These are phyloP conservation scores for Chaetomium fimeti DNA, from an alignment of 495 filamentous ascomycete species.

Conservation along the genomic window DNA sequence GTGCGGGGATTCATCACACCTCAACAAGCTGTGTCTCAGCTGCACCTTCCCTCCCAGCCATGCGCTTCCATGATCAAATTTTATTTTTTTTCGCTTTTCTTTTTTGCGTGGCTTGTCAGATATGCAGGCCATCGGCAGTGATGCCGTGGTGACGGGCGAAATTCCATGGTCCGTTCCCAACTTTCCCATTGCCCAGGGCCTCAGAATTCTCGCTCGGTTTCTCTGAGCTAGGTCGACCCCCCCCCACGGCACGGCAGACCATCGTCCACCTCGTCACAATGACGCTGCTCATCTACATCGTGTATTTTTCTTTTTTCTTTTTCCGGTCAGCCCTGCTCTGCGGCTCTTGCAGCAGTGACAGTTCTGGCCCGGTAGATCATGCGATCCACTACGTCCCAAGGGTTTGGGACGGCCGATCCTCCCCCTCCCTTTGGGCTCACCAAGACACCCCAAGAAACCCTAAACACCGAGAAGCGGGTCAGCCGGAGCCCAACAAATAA, in stretches of 20 bases:
- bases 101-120: neutral
- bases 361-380: neutral
- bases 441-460: no score
- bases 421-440: neutral
- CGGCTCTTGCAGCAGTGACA: neutral
- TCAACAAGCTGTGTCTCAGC: neutral
- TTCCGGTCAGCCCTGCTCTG: neutral
- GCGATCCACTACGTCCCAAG: neutral
- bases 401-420: constrained; percentile 2
- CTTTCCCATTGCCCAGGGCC: no score
- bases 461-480: neutral
- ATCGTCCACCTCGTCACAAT: no score
- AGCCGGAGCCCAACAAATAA: neutral
- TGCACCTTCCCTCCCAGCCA: neutral
- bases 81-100: neutral
- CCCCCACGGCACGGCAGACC: no score
- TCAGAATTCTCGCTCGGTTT: no score
- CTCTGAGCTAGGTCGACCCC: no score
- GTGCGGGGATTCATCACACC: neutral
- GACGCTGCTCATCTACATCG: no score
- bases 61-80: neutral
- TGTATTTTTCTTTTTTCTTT: no score
- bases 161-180: no score
- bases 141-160: neutral
- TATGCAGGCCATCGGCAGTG: neutral